These are phyloP conservation scores for Eimeria praecox DNA, from an alignment of 169 alveolate species.

Conservation along the genomic window DNA sequence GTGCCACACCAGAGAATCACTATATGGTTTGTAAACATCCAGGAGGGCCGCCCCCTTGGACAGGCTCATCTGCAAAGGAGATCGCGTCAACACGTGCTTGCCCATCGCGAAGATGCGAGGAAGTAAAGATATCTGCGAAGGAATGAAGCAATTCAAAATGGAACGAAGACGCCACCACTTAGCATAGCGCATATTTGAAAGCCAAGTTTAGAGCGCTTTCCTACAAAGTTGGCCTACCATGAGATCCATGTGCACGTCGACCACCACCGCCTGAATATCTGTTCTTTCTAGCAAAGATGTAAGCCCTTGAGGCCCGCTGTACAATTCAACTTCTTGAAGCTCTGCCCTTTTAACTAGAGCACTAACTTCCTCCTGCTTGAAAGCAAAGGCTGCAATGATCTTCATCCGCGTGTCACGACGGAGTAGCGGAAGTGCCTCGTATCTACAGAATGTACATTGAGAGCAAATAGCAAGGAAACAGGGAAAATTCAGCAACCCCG, in stretches of 20 bases:
- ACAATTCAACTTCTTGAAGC: slow-evolving; percentile 44
- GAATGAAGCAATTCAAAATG: neutral
- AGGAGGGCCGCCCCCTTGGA: slow-evolving; percentile 63
- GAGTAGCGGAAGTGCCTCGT: slow-evolving; percentile 77
- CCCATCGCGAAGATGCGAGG: slow-evolving; percentile 64
- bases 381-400: slow-evolving; percentile 73
- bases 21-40: slow-evolving; percentile 55
- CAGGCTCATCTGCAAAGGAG: slow-evolving; percentile 70
- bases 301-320: slow-evolving; percentile 74
- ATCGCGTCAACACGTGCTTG: slow-evolving; percentile 81
- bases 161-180: neutral
- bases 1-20: slow-evolving; percentile 78
- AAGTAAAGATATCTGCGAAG: slow-evolving; percentile 68
- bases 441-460: neutral
- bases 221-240: slow-evolving; percentile 31
- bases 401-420: slow-evolving; percentile 78
- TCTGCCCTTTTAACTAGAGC: slow-evolving; percentile 35
- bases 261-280: slow-evolving; percentile 77
- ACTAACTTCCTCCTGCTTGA: slow-evolving; percentile 58
- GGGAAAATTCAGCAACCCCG: neutral
- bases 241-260: slow-evolving; percentile 77
- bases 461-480: neutral
- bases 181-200: neutral
- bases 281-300: slow-evolving; percentile 57
- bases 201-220: neutral